Evolutionary conservation across 371 early-diverging fungal species (phyloP).

Genomic region (Mortierella sp.): DNA sequence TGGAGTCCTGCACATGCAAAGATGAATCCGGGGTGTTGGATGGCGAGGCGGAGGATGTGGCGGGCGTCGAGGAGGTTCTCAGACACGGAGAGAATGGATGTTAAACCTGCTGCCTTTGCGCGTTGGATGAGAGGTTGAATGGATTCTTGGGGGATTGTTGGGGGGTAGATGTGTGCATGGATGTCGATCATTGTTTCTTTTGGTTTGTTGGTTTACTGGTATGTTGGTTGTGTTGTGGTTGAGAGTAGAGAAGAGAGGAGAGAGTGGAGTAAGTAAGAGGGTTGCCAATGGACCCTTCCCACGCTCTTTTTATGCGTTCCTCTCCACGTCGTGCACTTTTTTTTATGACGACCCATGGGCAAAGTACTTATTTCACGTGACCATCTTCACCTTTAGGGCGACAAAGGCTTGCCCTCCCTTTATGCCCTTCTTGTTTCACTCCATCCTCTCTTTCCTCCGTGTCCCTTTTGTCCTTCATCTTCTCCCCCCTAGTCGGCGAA

Average conservation of each 20-base stretch:
- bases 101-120: conserved; percentile 58
- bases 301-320: not conserved
- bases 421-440: not conserved
- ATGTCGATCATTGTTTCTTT: conserved; percentile 58
- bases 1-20: conserved; percentile 63
- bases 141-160: conserved; percentile 58
- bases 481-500: not conserved
- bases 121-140: conserved; percentile 40
- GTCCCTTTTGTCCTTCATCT: not conserved
- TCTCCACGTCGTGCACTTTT: not conserved
- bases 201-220: not conserved
- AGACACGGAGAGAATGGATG: conserved; percentile 62
- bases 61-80: conserved; percentile 62
- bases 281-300: not conserved
- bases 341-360: not conserved
- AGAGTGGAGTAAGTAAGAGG: not conserved
- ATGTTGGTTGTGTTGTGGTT: not conserved
- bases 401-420: not conserved
- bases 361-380: conserved; percentile 4
- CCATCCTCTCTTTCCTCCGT: not conserved
- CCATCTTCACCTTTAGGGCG: not conserved
- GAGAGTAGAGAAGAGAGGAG: not conserved
- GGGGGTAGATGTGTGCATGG: conserved; percentile 63
- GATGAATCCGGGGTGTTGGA: conserved; percentile 58
- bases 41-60: conserved; percentile 59